Evolutionary conservation across 257 asterid genomes (phyloP).

Genomic region (Oldenlandia corymbosa): DNA sequence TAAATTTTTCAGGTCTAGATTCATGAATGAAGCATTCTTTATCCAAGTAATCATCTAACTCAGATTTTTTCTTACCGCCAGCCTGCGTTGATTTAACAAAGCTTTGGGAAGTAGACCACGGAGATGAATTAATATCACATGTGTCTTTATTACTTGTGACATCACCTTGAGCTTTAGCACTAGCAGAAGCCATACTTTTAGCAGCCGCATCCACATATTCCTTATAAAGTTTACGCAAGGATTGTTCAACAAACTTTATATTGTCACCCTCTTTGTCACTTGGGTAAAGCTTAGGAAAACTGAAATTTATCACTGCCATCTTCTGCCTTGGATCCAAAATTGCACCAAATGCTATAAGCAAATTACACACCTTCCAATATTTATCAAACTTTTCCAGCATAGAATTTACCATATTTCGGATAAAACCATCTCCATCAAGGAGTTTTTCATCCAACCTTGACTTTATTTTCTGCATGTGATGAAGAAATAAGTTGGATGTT

Average conservation of each 20-base stretch:
- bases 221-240: not conserved
- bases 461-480: conserved; percentile 10
- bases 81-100: no score
- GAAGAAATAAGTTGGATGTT: conserved; percentile 15
- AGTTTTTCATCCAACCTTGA: not conserved
- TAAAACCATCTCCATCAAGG: not conserved
- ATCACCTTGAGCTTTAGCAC: no score
- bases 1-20: no score
- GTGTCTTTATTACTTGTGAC: no score
- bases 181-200: no score
- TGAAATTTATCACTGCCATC: conserved; percentile 2
- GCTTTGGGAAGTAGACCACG: no score
- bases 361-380: conserved; percentile 16
- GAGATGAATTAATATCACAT: no score
- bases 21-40: no score
- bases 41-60: no score
- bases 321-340: conserved; percentile 11
- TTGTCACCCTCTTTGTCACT: not conserved
- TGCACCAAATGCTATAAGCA: conserved; percentile 10
- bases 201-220: conserved; percentile 11
- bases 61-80: no score
- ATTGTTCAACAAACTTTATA: not conserved
- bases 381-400: conserved; percentile 9
- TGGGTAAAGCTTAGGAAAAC: not conserved
- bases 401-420: not conserved